These are phyloP conservation scores for Botrytis hyacinthi DNA, from an alignment of 2,329 filamentous ascomycete genomes.

Conservation along the genomic window DNA sequence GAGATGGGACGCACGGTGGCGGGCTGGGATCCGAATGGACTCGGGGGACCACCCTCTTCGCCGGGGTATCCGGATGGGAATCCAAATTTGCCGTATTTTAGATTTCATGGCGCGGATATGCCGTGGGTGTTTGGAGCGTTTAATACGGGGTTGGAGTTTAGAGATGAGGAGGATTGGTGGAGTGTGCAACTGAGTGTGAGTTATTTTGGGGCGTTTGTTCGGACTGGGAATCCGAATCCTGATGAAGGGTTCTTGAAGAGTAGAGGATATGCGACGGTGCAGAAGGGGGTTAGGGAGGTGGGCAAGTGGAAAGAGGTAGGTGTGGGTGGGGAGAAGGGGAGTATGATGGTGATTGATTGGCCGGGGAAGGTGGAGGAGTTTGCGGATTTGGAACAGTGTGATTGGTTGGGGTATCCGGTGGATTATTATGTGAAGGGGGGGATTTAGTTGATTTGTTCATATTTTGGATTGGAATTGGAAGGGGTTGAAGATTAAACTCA, in stretches of 20 bases:
- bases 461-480: no score
- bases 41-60: slow-evolving; percentile 45
- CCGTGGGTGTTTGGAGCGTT: slow-evolving; percentile 49
- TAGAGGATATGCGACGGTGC: slow-evolving; percentile 43
- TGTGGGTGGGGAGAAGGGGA: slow-evolving; percentile 42
- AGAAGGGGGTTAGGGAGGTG: slow-evolving; percentile 21
- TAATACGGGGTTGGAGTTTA: slow-evolving; percentile 34
- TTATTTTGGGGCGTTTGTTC: slow-evolving; percentile 50
- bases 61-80: slow-evolving; percentile 47
- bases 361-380: slow-evolving; percentile 43
- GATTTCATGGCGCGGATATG: slow-evolving; percentile 50
- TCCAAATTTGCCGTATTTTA: slow-evolving; percentile 51
- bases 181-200: slow-evolving; percentile 46
- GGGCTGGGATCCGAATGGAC: slow-evolving; percentile 52
- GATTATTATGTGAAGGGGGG: slow-evolving; percentile 42
- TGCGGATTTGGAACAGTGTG: slow-evolving; percentile 49
- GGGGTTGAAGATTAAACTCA: background rate
- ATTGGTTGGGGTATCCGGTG: slow-evolving; percentile 45
- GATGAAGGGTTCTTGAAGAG: slow-evolving; percentile 43
- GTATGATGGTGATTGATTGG: slow-evolving; percentile 47
- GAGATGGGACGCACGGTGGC: slow-evolving; percentile 49
- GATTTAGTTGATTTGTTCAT: background rate
- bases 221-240: slow-evolving; percentile 48
- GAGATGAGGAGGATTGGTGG: slow-evolving; percentile 47
- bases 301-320: slow-evolving; percentile 38